Percentiles rank a stretch among this genome's conserved stretches.
Evolutionary conservation across 176 grass and related monocot genomes (phyloP).

Genomic region (Dendrocalamus sinicus): DNA sequence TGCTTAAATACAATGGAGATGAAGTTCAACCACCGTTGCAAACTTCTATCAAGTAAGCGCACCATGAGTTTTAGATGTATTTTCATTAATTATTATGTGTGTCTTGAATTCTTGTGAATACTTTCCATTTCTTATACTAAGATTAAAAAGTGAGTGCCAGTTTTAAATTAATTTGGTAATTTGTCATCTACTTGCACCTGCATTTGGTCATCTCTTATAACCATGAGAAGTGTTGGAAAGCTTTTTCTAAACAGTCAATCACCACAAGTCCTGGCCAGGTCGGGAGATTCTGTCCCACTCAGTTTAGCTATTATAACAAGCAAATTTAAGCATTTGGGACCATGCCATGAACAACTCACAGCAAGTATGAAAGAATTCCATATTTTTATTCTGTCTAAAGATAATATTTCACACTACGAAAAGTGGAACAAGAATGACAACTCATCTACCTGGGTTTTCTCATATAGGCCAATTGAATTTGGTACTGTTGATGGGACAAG

Average conservation of each 20-base stretch:
- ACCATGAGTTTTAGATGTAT: background rate
- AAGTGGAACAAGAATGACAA: background rate
- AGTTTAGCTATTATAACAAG: constrained; percentile 1
- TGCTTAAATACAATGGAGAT: constrained; percentile 47
- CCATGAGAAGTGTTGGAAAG: background rate
- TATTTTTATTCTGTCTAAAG: background rate
- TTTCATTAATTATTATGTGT: constrained; percentile 3
- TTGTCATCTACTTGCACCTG: background rate
- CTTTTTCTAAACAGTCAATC: background rate
- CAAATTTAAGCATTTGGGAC: background rate
- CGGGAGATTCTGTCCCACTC: background rate
- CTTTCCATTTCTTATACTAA: constrained; percentile 5
- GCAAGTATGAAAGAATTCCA: background rate
- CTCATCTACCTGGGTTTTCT: background rate
- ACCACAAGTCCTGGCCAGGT: background rate
- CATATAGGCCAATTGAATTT: background rate
- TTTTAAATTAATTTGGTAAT: background rate
- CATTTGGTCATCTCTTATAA: background rate
- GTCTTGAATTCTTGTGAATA: constrained; percentile 1
- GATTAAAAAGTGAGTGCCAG: background rate
- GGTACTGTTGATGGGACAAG: background rate
- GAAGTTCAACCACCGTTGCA: constrained; percentile 28
- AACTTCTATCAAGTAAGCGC: constrained; percentile 59
- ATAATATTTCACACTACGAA: background rate
- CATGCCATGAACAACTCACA: background rate